Percentiles rank a stretch among this genome's conserved stretches.
Conservation (phyloP, 208 protist species). For the Tetramitus jugosus region DNA sequence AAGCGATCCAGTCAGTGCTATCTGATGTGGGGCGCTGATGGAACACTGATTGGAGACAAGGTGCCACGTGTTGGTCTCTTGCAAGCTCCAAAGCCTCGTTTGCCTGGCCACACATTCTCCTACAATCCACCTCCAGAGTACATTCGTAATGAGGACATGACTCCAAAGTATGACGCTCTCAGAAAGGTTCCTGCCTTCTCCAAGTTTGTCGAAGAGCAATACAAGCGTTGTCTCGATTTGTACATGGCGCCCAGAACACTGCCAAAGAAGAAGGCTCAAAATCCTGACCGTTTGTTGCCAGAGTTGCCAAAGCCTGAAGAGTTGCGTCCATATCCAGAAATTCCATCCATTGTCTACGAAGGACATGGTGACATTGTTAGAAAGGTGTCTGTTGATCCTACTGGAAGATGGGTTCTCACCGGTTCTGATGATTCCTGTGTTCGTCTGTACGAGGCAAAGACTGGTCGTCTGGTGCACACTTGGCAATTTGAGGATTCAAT, state of each 20-base stretch:
- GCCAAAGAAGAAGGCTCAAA: conserved; percentile 73
- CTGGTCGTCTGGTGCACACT: conserved; percentile 82
- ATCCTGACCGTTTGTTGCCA: conserved; percentile 90
- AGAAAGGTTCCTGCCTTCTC: conserved; percentile 88
- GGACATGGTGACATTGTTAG: conserved; percentile 86
- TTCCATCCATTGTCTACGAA: conserved; percentile 83
- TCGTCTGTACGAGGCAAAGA: conserved; percentile 93
- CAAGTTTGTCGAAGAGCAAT: conserved; percentile 90
- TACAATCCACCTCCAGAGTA: conserved; percentile 98
- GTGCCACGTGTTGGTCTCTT: conserved; percentile 72
- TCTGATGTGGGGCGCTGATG: conserved; percentile 61
- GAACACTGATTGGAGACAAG: conserved; percentile 57
- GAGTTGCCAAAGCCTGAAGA: conserved; percentile 92
- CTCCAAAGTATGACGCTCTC: conserved; percentile 75
- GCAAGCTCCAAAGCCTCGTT: conserved; percentile 55
- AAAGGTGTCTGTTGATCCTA: conserved; percentile 82
- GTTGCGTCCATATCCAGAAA: conserved; percentile 96
- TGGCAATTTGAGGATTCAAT: conserved; percentile 57
- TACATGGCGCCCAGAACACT: conserved; percentile 85
- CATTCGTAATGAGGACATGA: conserved; percentile 84
- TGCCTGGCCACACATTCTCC: conserved; percentile 85
- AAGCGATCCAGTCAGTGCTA: conserved; percentile 39
- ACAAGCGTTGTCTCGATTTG: conserved; percentile 97
- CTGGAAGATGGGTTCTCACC: conserved; percentile 92
- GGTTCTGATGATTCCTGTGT: conserved; percentile 91